Evolutionary conservation across 1,139 yeast species (phyloP).

Genomic region (Hansenula lynferdii): DNA sequence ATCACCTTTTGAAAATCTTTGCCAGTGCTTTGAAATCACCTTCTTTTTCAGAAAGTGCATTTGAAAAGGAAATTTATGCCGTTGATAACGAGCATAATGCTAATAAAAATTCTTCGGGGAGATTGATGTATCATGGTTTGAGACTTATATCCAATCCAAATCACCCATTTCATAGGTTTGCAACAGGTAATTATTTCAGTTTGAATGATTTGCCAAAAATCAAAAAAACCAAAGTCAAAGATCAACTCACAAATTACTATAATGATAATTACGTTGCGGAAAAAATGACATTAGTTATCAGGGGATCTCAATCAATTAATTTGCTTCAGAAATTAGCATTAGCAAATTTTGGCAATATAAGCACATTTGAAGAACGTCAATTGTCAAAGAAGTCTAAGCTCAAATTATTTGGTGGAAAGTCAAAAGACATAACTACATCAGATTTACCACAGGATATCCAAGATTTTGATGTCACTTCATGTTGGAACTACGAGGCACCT

Average conservation of each 20-base stretch:
- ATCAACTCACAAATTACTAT: slow-evolving; percentile 48
- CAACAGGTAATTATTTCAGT: slow-evolving; percentile 66
- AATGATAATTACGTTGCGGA: slow-evolving; percentile 46
- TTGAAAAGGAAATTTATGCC: slow-evolving; percentile 51
- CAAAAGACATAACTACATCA: not conserved
- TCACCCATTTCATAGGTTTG: slow-evolving; percentile 66
- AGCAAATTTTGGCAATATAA: slow-evolving; percentile 33
- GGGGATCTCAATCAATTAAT: slow-evolving; percentile 62
- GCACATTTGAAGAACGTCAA: slow-evolving; percentile 4
- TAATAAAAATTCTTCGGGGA: slow-evolving; percentile 38
- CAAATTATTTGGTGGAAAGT: slow-evolving; percentile 1
- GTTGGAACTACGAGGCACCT: slow-evolving; percentile 12
- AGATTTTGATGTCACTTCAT: slow-evolving; percentile 12
- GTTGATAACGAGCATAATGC: slow-evolving; percentile 60
- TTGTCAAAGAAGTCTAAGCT: slow-evolving; percentile 7
- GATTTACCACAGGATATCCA: slow-evolving; percentile 1
- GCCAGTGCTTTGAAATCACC: slow-evolving; percentile 49
- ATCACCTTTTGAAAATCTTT: slow-evolving; percentile 42
- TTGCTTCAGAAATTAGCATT: slow-evolving; percentile 46
- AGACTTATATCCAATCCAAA: slow-evolving; percentile 39
- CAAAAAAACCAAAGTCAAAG: slow-evolving; percentile 47
- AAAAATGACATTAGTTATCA: slow-evolving; percentile 51
- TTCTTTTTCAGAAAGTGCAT: slow-evolving; percentile 34
- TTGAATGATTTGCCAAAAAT: slow-evolving; percentile 46
- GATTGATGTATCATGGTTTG: slow-evolving; percentile 54